Conservation (phyloP, 2,329 filamentous ascomycete species). For the Aspergillus pseudonomiae region DNA sequence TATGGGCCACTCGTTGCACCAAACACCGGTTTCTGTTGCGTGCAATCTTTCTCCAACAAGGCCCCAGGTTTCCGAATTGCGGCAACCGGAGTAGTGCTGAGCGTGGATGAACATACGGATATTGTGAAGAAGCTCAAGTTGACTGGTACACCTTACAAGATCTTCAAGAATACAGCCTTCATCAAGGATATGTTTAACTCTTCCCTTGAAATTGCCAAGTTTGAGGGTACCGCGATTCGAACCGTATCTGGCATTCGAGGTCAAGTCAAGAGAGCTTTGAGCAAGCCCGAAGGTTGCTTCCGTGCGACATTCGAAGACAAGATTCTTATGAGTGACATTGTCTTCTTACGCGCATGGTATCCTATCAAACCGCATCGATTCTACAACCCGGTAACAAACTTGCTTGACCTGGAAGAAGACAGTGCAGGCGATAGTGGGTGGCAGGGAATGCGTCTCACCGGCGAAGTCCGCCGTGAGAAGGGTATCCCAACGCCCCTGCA, state of each 20-base stretch:
- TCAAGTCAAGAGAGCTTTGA: slow-evolving; percentile 94
- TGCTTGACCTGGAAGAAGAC: slow-evolving; percentile 63
- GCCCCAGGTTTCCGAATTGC: slow-evolving; percentile 92
- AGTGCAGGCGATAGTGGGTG: slow-evolving; percentile 55
- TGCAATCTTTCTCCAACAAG: slow-evolving; percentile 82
- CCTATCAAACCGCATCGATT: slow-evolving; percentile 92
- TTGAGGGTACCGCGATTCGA: slow-evolving; percentile 92
- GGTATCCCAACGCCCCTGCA: slow-evolving; percentile 75
- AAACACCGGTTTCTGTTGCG: slow-evolving; percentile 92
- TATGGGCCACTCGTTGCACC: slow-evolving; percentile 94
- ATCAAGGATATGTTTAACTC: slow-evolving; percentile 98
- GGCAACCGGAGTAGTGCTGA: slow-evolving; percentile 89
- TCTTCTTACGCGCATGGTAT: slow-evolving; percentile 96
- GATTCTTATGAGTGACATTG: slow-evolving; percentile 92
- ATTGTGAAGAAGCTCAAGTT: slow-evolving; percentile 99
- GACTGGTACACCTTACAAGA: slow-evolving; percentile 90
- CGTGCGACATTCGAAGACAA: slow-evolving; percentile 98
- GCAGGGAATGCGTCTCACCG: slow-evolving; percentile 92
- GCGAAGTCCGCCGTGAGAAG: slow-evolving; percentile 80
- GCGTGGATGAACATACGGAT: slow-evolving; percentile 92
- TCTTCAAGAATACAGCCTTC: slow-evolving; percentile 99
- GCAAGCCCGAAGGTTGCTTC: slow-evolving; percentile 93
- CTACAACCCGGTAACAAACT: slow-evolving; percentile 94
- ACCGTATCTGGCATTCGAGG: slow-evolving; percentile 94
- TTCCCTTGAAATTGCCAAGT: slow-evolving; percentile 93